Evolutionary conservation across 495 filamentous ascomycete genomes (phyloP).

Genomic region (Aspergillus affinis): DNA sequence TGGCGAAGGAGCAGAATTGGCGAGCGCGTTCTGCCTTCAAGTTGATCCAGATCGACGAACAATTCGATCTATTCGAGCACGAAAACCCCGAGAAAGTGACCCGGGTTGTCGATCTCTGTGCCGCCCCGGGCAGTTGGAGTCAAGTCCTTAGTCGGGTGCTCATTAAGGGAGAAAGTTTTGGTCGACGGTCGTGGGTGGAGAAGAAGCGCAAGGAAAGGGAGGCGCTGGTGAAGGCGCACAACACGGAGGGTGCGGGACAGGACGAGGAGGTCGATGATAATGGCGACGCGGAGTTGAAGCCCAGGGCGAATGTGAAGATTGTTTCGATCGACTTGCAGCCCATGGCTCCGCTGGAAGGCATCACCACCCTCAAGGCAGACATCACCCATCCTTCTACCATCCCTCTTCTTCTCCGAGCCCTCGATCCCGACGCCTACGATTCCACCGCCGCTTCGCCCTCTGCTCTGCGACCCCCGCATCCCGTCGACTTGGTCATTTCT

Average conservation of each 20-base stretch:
- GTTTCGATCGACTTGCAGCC: conserved; percentile 94
- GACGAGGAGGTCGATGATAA: conserved; percentile 29
- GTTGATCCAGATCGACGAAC: conserved; percentile 91
- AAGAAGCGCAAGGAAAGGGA: conserved; percentile 60
- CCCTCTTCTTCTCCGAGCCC: conserved; percentile 77
- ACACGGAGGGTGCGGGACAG: conserved; percentile 25
- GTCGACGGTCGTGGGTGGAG: conserved; percentile 79
- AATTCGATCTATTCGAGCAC: conserved; percentile 86
- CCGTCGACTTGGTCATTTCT: conserved; percentile 87
- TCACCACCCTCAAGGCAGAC: conserved; percentile 86
- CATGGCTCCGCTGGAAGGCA: conserved; percentile 89
- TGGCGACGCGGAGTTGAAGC: conserved; percentile 44
- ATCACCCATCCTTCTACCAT: conserved; percentile 97
- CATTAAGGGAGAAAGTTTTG: conserved; percentile 89
- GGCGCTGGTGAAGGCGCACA: conserved; percentile 40
- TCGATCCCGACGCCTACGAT: conserved; percentile 73
- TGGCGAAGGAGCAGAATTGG: conserved; percentile 98
- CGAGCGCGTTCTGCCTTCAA: conserved; percentile 96
- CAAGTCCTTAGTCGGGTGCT: conserved; percentile 91
- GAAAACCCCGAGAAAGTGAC: conserved; percentile 63
- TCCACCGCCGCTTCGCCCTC: conserved; percentile 44
- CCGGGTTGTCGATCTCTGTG: conserved; percentile 94
- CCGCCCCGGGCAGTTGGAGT: conserved; percentile 93
- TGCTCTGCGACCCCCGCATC: conserved; percentile 56
- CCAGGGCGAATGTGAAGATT: conserved; percentile 80